Base-by-base conservation (phyloP, 2,329 filamentous ascomycete species). In the Aspergillus sp. region DNA sequence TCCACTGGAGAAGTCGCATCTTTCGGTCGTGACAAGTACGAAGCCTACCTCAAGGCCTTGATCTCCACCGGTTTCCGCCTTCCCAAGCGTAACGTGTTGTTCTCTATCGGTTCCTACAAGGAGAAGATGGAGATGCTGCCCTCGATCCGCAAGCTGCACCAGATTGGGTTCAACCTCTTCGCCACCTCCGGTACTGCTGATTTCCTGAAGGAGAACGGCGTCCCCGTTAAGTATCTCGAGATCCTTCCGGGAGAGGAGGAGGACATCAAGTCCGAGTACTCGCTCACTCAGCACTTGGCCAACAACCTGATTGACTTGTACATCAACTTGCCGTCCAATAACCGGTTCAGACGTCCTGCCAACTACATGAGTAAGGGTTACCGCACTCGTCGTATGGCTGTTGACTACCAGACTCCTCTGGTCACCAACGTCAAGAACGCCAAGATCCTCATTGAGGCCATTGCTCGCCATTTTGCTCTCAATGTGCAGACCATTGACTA, bases 401-500 rank as follows among this genome's bases (percentile, higher is more conserved):
- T 99, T 44, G 95, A 97, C 78, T 91, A 97, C 80, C 94, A 98
- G 80, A 96, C 95, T 57, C 95, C 95, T 60, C 82, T 99, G 62
- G 94, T 99, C 17, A 99, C 95, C 58, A 99, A 99, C 71, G 95
- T 99, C 77, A 99, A 99, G 86, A 98, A 97, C 74, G 95, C 95
- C 61, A 99, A 98, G 84, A 91, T 99, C 61, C 81, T 99, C 54
- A 89, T 99, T 56, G 95, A 99, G 80, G 95, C 94, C 21, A 91
- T 99, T 66, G 88, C 92, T 59, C 88, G 94, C 61, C 90, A 96
- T 75, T 96, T 92, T 73, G 88, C 93, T 67, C 84, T 99, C 57
- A 88, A 91, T 39, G 87, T 99, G 59, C 86, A 87, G 73, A 89
- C 88, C 66, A 87, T 93, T 59, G 95, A 99, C 78, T 96, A 89